These are phyloP conservation scores for Candida andamanensis DNA, from an alignment of 805 yeast genomes.

Conservation along the genomic window DNA sequence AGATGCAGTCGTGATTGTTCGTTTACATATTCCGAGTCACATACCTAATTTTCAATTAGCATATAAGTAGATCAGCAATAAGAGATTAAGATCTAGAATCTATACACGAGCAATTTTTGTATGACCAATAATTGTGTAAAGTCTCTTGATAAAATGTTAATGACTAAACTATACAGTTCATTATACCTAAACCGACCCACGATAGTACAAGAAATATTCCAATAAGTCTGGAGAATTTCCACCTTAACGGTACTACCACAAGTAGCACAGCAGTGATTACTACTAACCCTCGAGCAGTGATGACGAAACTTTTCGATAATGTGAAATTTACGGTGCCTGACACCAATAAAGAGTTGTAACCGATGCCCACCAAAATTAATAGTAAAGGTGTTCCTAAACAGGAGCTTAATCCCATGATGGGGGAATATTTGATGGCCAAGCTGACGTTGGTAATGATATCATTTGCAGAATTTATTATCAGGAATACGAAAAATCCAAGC, in stretches of 20 bases:
- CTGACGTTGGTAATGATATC: constrained; percentile 49
- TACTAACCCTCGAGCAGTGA: constrained; percentile 23
- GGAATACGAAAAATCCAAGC: constrained; percentile 44
- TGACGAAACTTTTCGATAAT: constrained; percentile 18
- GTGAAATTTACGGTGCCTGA: constrained; percentile 14
- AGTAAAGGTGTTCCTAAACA: constrained; percentile 53
- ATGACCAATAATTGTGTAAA: too few species aligned
- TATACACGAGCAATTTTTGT: too few species aligned
- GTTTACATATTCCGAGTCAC: too few species aligned
- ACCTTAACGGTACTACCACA: constrained; percentile 27
- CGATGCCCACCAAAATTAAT: constrained; percentile 46
- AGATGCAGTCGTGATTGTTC: too few species aligned
- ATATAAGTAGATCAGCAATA: too few species aligned
- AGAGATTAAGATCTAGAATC: too few species aligned
- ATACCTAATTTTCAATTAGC: too few species aligned
- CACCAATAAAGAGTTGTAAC: constrained; percentile 37
- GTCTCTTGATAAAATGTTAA: too few species aligned
- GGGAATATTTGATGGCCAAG: constrained; percentile 34
- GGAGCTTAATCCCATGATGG: constrained; percentile 42
- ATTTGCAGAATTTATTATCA: constrained; percentile 48
- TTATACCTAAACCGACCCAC: constrained; percentile 17
- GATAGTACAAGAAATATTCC: constrained; percentile 19
- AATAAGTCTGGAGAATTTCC: constrained; percentile 28
- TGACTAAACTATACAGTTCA: constrained; percentile 13
- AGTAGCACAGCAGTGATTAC: constrained; percentile 18